Evolutionary conservation across 2,329 filamentous ascomycete species (phyloP), one percentile per base, ranked within the genome.

Genomic region (Exophiala oligosperma): DNA sequence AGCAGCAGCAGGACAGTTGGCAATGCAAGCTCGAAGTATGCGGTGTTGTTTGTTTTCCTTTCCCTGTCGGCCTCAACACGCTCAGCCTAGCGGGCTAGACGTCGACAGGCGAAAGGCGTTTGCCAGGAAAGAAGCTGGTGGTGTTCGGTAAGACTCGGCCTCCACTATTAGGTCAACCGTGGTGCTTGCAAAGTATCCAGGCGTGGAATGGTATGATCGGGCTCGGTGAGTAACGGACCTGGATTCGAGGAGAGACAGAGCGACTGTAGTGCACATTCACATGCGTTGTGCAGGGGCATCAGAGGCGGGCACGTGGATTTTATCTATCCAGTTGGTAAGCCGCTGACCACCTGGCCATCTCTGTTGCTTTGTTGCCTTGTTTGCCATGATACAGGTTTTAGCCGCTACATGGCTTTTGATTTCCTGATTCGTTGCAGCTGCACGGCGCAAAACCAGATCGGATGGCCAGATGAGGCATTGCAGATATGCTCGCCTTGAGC

Each of bases 301-400:
- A 26, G 17, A 40, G 24, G 58, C 38, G 21, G 54, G 12, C 37
- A 37, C 51, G 6, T 47, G 38, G 40, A 49, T 23, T 64, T 60
- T 62, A 60, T 64, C 59, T 64, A 64, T 43, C 40, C 32, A 41
- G 35, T 44, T 49, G 44, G 23, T 52, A 62, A 62, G 55, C 59
- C 62, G 62, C 62, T 64, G 62, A 40, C 59, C 62, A 62, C 50
- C 56, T 64, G 62, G 59, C 53, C 62, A 38, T 57, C 52, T 37
- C 50, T 29, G 35, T 49, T 49, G 40, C 24, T 57, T 37, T 51
- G 26, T 40, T 38, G 40, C 40, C 40, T 54, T 56, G 38, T 49
- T 49, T 47, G 11, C 23, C 32, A 58, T 58, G 52, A 59, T 52
- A 56, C 59, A 57, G 38, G 23, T 49, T 11, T 48, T 54, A 48